Evolutionary conservation across 2,329 filamentous ascomycete genomes (phyloP), one percentile per base, ranked within the genome.

Genomic region (Epicoccum sorghinum): DNA sequence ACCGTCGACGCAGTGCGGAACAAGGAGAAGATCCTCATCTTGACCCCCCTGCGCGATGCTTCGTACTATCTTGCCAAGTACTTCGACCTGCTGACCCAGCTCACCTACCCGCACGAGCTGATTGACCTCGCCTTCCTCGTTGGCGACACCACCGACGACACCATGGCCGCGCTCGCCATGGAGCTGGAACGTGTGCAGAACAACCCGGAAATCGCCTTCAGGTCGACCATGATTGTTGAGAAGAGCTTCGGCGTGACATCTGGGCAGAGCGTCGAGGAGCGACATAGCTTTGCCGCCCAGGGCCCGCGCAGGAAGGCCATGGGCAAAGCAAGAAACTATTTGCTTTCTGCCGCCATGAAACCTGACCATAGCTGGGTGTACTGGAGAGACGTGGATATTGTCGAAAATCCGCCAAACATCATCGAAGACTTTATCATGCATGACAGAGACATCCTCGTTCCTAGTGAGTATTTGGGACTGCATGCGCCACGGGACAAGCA

Each of bases 281-380:
- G 93, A 61, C 95, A 99, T 73, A 86, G 86, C 0, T 98, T 93
- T 68, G 87, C 86, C 54, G 92, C 91, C 2, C 95, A 99, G 72
- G 95, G 88, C 1, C 93, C 93, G 5, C 86, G 95, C 60, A 87
- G 95, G 62, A 98, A 93, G 78, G 86, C 89, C 32, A 93, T 99
- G 85, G 95, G 89, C 40, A 87, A 84, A 64, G 95, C 95, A 25
- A 86, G 95, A 65, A 99, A 99, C 75, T 99, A 96, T 75, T 82
- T 99, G 18, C 84, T 99, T 2, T 85, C 87, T 29, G 82, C 91
- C 0, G 89, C 95, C 3, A 73, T 99, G 67, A 96, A 96, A 79
- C 87, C 92, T 0, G 92, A 98, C 58, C 95, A 99, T 73, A 93
- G 92, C 7, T 99, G 95, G 95, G 93, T 98, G 7, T 98, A 97